Evolutionary conservation across 2,329 filamentous ascomycete species (phyloP), one percentile per base, ranked within the genome.

Genomic region (Septoria linicola): DNA sequence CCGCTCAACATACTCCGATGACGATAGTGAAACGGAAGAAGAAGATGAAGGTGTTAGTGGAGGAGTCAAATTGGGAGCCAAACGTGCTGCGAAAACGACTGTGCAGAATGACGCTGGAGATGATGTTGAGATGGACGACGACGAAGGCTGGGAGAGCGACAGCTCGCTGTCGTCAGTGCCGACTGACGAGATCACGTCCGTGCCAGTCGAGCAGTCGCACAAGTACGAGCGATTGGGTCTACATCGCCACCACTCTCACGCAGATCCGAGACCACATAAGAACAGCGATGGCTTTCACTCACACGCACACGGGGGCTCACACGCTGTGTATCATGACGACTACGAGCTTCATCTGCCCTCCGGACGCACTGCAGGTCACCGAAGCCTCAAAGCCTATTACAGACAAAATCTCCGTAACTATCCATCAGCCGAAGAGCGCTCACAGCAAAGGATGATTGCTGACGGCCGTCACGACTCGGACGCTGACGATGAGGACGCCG

Each of bases 91-190:
- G n/a, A 76, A 73, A 64, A 68, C 68, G 3, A 71, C 70, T 31
- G 67, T 70, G 3, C 66, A 68, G 20, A 67, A 79, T 65, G 68
- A 76, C 4, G 76, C 76, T 32, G 77, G 76, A 39, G 73, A 82
- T 49, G 75, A 81, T n/a, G 80, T 80, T 37, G 74, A 78, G 13
- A 76, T 79, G 63, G 74, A 75, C 44, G 75, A 74, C 27, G 80
- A 85, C 4, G 89, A 92, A 36, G 90, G 89, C 37, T 97, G 93
- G 92, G 93, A 99, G 72, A 96, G 91, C 0, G 93, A 97, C 68
- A 90, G 88, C 8, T 85, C 81, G n/a, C 64, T 76, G 0, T 96
- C 91, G 1, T 95, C 89, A 8, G 79, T 95, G 30, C 89, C 91
- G 59, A 93, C 89, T 1, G 87, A 87, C 48, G 89, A 96, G 61